Base-by-base conservation (phyloP, 2,329 filamentous ascomycete genomes). In the Claviceps sorghi region DNA sequence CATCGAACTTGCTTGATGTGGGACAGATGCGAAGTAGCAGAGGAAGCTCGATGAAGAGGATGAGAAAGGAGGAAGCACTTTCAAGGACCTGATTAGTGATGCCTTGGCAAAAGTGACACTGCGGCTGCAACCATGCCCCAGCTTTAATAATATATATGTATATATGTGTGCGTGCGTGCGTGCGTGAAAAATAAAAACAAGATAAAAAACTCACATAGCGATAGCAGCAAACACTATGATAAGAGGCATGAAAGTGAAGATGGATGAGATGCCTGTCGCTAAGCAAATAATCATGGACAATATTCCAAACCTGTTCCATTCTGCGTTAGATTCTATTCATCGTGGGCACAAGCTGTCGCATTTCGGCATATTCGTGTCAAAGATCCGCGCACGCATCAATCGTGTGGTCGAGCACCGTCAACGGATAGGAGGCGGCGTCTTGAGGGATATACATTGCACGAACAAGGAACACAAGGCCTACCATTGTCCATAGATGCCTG, bases 1-100 rank as follows among this genome's bases (percentile, higher is more conserved):
- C 74, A 68, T 98, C 93, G 72, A 98, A 98, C 58, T 79, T 82
- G 58, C 83, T 70, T 15, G 91, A 97, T 6, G 93, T 98, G 54
- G 93, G 93, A 74, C 93, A 98, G 73, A 98, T 96, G 70, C 93
- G 87, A 56, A 98, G 83, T 53, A 98, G 86, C 54, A 97, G 83
- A 30, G 93, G 93, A 19, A 98, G 84, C 69, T 98, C 87, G 64
- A 91, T 77, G 70, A 93, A 93, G 64, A 93, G 73, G 63, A 93
- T 84, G 60, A 90, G 62, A 61, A 89, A 80, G 15, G 82, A 77
- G 49, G 77, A 88, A 55, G 77, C 73, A 45, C 87, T 91, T 59
- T 9, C 22, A 30, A n/a, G 10, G 17, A 26, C 19, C 29, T 5
- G 52, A 3, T 51, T 21, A 43, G 38, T 11, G 11, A 7, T 7